Evolutionary conservation across 257 asterid species (phyloP), one percentile per base, ranked within the genome.

Genomic region (Coffea canephora): DNA sequence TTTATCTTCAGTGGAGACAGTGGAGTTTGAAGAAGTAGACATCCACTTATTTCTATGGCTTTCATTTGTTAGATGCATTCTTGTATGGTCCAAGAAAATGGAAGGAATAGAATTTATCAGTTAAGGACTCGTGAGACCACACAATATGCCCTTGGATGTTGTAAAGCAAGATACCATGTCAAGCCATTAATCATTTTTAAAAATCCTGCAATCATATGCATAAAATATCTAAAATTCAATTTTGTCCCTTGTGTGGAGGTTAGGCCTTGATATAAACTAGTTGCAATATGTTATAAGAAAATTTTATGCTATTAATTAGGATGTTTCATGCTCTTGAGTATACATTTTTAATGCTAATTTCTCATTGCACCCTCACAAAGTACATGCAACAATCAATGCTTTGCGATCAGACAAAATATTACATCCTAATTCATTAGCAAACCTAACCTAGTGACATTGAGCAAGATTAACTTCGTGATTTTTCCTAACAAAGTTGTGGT

Each of bases 1-100:
- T 73, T 81, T 71, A 61, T 77, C 57, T 62, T 81, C 57, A 57
- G 82, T 73, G 88, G 84, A 71, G 71, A 79, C 75, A 52, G 82
- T 80, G 88, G 85, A 61, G 55, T 64, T 75, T 80, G 83, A 74
- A 68, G 79, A 70, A 85, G 84, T 73, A 79, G 64, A 77, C 85
- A 72, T 79, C 55, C 73, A 73, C 83, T 81, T 57, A 66, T 57
- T 49, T 34, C 27, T 39, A 6, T 68, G 49, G 41, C 21, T 34
- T 80, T 67, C 62, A 10, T 36, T 36, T 67, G 25, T 6, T 67
- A 13, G 41, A 66, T 9, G 45, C 71, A 66, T 5, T 27, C 1
- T 68, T 36, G 48, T 23, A 7, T 69, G 71, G 61, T 50, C 74
- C 57, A 46, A 8, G 46, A 59, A 71, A 54, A 41, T 71, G 46